Evolutionary conservation across 345 rosid species (phyloP), one percentile per base, ranked within the genome.

Genomic region (Populus euphratica): DNA sequence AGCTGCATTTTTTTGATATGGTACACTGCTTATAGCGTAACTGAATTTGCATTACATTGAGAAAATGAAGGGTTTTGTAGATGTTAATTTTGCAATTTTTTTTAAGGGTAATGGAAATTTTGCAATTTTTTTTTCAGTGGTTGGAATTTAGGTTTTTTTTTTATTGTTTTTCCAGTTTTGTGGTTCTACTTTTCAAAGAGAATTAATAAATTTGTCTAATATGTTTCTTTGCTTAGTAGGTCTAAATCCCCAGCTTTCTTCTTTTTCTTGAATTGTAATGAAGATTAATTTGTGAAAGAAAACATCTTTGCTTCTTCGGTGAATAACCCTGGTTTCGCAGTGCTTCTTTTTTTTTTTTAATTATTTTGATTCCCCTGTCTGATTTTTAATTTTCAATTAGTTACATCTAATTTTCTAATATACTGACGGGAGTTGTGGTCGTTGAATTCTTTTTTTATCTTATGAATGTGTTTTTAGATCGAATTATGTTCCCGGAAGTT

Each of bases 401-500:
- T 17, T 44, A 16, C 4, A 44, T 13, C 50, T 44, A n/a, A n/a
- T n/a, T n/a, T n/a, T n/a, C n/a, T n/a, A n/a, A n/a, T n/a, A n/a
- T n/a, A n/a, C n/a, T n/a, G n/a, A n/a, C n/a, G n/a, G n/a, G n/a
- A n/a, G n/a, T n/a, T n/a, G n/a, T n/a, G n/a, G 23, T 18, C 41
- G 61, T 47, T 35, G 25, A 36, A 38, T 31, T 18, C 2, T 54
- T 63, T 6, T 54, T 27, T 20, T n/a, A n/a, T n/a, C 14, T 49
- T 49, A 16, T n/a, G 59, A n/a, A 70, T 70, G 20, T 70, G 14
- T 38, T 20, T 54, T 56, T 67, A 93, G 99, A 88, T 61, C 83
- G 77, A 49, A 93, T 96, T 36, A 92, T 96, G 87, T 86, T 63
- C 79, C 88, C 97, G 0, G 90, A 89, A 47, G 92, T 86, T 49